Base-by-base conservation (phyloP, 495 filamentous ascomycete genomes). In the Penicillium cinerascens region DNA sequence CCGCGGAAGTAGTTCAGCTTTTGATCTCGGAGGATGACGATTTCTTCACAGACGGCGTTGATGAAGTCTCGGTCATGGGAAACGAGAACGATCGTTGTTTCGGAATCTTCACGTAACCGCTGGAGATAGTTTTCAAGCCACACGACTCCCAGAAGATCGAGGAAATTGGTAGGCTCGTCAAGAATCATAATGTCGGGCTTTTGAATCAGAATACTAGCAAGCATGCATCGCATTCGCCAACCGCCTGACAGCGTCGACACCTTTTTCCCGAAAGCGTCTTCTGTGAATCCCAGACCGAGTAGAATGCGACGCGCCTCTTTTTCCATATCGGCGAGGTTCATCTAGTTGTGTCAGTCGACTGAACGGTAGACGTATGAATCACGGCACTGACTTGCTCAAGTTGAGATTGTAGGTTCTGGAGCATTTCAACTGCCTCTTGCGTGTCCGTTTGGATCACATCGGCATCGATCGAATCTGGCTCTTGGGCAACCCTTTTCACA, bases 121-220 rank as follows among this genome's bases (percentile, higher is more conserved):
- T 76, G 69, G 18, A 92, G 79, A 55, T 88, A 85, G 6, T 74
- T 76, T 63, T 95, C 82, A 1, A 95, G 78, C 89, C 89, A 95
- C 23, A 92, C 79, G 20, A 92, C 87, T n/a, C 85, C 85, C 0
- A 88, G 75, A 0, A 95, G 77, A 62, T 95, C 89, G 2, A 92
- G 75, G 64, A 87, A 92, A 63, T 92, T 92, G 44, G 89, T 92
- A 4, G 89, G 89, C 59, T 95, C 89, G 72, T 95, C 89, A 16
- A 95, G 83, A 43, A 95, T 86, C 56, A 92, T 77, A 43, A 92
- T 82, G 56, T 92, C 87, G 0, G 86, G 78, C n/a, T 82, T 74
- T 58, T 88, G 83, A 4, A 87, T 75, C 10, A 95, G 75, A 11
- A 81, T 76, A 15, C 78, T 75, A 2, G 87, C 87, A 6, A 92